These are phyloP conservation scores for Tylopilus rubrobrunneus DNA, from an alignment of 768 basidiomycete species.

Conservation along the genomic window DNA sequence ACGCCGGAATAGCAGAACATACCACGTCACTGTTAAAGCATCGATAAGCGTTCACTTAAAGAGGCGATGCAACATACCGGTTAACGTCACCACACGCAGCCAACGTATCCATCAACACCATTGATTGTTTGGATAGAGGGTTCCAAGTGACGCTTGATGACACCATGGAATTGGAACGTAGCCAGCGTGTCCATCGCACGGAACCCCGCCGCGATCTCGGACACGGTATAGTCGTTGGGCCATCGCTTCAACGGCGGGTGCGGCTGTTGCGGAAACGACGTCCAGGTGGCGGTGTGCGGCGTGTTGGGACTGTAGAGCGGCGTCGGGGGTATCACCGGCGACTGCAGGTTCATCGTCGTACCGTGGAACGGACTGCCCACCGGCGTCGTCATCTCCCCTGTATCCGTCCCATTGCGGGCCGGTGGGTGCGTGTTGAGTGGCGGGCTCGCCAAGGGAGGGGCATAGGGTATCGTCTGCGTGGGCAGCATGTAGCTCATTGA, in stretches of 20 bases:
- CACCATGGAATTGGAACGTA: no score
- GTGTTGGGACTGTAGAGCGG: constrained; percentile 24
- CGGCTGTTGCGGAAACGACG: constrained; percentile 47
- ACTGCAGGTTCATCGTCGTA: constrained; percentile 14
- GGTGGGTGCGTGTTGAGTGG: constrained; percentile 13
- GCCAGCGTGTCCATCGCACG: constrained; percentile 42
- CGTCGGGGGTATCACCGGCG: constrained; percentile 14
- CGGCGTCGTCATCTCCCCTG: constrained; percentile 15
- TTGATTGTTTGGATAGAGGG: no score
- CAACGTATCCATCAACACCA: no score
- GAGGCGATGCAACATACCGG: constrained; percentile 43
- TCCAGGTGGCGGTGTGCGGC: constrained; percentile 19
- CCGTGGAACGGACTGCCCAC: constrained; percentile 16
- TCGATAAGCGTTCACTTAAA: constrained; percentile 4
- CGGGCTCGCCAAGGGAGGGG: constrained; percentile 19
- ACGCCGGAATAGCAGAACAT: constrained; percentile 84
- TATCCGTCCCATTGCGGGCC: constrained; percentile 9
- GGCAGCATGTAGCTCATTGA: constrained; percentile 27
- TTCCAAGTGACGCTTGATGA: no score
- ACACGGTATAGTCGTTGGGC: constrained; percentile 74
- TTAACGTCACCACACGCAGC: no score
- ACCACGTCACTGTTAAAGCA: constrained; percentile 69
- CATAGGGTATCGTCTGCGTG: constrained; percentile 26
- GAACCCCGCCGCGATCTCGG: constrained; percentile 61
- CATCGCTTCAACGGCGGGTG: constrained; percentile 68